phyloP scores from a whole-genome alignment of 371 early-diverging fungal species.

The Mucor mucedo region DNA sequence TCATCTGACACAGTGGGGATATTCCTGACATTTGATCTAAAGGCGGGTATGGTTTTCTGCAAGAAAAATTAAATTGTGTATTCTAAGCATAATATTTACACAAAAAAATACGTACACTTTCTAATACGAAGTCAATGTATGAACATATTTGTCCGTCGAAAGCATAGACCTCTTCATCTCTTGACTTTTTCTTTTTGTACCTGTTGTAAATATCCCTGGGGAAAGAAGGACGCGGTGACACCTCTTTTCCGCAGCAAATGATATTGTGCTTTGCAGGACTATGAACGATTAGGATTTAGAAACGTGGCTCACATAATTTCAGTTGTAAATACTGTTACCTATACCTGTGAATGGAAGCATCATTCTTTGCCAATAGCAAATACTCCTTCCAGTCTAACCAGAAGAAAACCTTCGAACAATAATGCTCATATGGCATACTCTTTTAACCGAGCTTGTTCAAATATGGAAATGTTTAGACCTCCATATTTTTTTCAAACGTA shows the following conservation, averaged over 20 bases:
- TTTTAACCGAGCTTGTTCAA: no score
- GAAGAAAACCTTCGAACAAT: no score
- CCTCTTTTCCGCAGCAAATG: constrained; percentile 1
- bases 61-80: constrained; percentile 7
- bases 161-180: constrained; percentile 1
- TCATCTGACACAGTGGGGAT: constrained; percentile 2
- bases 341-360: constrained; percentile 1
- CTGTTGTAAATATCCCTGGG: not conserved
- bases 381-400: constrained; percentile 4
- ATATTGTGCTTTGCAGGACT: constrained; percentile 1
- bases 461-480: no score
- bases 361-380: constrained; percentile 7
- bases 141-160: constrained; percentile 5
- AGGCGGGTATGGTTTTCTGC: not conserved
- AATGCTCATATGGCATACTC: no score
- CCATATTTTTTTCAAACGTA: no score
- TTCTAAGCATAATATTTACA: constrained; percentile 4
- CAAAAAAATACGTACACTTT: constrained; percentile 3
- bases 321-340: constrained; percentile 1
- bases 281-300: constrained; percentile 5
- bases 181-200: not conserved
- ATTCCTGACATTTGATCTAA: constrained; percentile 4
- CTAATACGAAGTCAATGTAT: not conserved
- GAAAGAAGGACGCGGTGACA: constrained; percentile 5
- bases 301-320: constrained; percentile 2